Evolutionary conservation across 1,284 basidiomycete species (phyloP), one percentile per base, ranked within the genome.

Genomic region (Anthracocystis panici-leucophaei): DNA sequence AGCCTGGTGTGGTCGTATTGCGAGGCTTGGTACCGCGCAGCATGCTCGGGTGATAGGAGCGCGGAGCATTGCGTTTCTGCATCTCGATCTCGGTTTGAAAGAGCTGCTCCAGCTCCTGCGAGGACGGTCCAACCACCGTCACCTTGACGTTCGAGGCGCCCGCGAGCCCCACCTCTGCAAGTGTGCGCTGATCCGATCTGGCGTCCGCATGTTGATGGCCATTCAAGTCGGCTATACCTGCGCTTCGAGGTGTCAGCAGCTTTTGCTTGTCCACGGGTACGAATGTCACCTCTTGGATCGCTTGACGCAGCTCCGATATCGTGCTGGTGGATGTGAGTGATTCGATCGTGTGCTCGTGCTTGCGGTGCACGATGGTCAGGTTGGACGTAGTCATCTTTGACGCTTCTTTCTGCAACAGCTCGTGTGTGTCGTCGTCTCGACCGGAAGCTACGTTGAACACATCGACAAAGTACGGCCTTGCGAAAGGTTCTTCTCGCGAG

Each of bases 41-140:
- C 63, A 83, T 48, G 57, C 82, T 83, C 2, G 79, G 80, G 52
- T 83, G 82, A 35, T 79, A 74, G 7, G 72, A 45, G 3, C 81
- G 69, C 3, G 79, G 80, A 45, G 60, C 60, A 29, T 74, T 72
- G 50, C 65, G 61, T 38, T 65, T 65, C 45, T 63, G 58, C 51
- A 71, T 72, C 56, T 67, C 74, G 16, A 46, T 45, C 27, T 65
- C 65, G 33, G 65, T 49, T 38, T 65, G 57, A 50, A 70, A 50
- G 12, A 64, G 63, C 31, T 50, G 38, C 44, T 73, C 65, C 8
- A 80, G 62, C 54, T 80, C 78, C 11, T 61, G 46, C 16, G 59
- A 65, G 1, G 65, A 70, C 5, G 78, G 67, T 3, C 78, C 78
- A 10, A 80, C 54, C n/a, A 80, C 61, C 16, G 76, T 72, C 16